These are phyloP conservation scores for Lunularia cruciata DNA, from an alignment of 225 moss, liverwort and hornwort genomes.

Conservation along the genomic window DNA sequence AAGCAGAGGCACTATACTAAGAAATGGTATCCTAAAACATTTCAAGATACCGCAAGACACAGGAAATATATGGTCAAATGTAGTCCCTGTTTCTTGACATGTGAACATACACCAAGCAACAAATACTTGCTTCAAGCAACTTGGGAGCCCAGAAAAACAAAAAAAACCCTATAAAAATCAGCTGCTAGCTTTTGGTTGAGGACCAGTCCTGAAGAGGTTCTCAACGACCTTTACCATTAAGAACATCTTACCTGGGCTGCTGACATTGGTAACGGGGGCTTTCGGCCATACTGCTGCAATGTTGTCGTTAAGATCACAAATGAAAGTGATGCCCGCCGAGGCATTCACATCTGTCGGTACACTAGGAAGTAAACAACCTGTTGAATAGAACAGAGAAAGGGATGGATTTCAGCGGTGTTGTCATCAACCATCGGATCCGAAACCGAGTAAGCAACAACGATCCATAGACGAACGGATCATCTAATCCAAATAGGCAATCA, in stretches of 20 bases:
- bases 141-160: background rate
- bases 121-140: background rate
- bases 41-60: no score
- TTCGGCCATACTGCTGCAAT: constrained; percentile 76
- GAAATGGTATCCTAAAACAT: no score
- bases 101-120: background rate
- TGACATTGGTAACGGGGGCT: background rate
- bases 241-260: constrained; percentile 29
- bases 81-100: background rate
- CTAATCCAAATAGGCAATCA: no score
- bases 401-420: no score
- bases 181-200: background rate
- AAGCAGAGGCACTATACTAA: no score
- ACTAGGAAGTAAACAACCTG: constrained; percentile 96
- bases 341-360: constrained; percentile 81
- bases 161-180: background rate
- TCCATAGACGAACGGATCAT: no score
- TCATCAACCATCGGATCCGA: background rate
- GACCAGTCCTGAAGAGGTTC: background rate
- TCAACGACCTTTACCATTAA: no score
- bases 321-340: constrained; percentile 73
- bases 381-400: constrained; percentile 8
- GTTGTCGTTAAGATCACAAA: constrained; percentile 90
- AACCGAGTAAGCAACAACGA: no score
- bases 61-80: constrained; percentile 10